Evolutionary conservation across 2,329 filamentous ascomycete species (phyloP).

Genomic region (Microthyrium microscopicum): DNA sequence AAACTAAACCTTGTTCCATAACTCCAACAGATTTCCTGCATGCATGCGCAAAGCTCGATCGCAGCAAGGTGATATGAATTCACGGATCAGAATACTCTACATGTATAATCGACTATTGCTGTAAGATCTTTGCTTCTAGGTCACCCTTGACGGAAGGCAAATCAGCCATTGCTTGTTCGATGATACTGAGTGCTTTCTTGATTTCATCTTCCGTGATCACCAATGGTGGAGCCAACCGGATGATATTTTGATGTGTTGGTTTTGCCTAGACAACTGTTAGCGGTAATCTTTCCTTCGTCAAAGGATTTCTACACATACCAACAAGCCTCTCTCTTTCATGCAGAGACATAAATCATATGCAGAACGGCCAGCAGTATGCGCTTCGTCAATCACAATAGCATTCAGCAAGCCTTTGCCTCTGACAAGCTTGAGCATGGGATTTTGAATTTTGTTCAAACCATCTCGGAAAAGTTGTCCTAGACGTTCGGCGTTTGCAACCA

Average conservation of each 20-base stretch:
- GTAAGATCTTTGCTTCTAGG: conserved; percentile 38
- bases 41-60: too few relatives aligned
- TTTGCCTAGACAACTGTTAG: conserved; percentile 50
- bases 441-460: conserved; percentile 57
- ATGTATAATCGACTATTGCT: too few relatives aligned
- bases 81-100: too few relatives aligned
- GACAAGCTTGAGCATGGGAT: conserved; percentile 63
- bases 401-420: conserved; percentile 91
- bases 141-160: conserved; percentile 51
- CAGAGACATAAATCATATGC: conserved; percentile 96
- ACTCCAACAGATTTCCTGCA: too few relatives aligned
- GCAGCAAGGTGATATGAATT: too few relatives aligned
- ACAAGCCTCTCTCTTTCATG: conserved; percentile 83
- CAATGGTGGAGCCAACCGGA: conserved; percentile 87
- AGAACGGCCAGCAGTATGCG: conserved; percentile 63
- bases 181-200: conserved; percentile 57
- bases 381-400: conserved; percentile 89
- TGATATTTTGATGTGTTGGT: conserved; percentile 97
- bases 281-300: not conserved
- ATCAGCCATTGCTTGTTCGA: conserved; percentile 66
- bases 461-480: conserved; percentile 73
- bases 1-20: too few relatives aligned
- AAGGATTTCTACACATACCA: conserved; percentile 42
- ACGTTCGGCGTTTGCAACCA: conserved; percentile 66
- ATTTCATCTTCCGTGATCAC: conserved; percentile 87